Percentiles rank a stretch among this genome's conserved stretches.
phyloP scores from a whole-genome alignment of 768 basidiomycete species.

The Exsudoporus frostii region DNA sequence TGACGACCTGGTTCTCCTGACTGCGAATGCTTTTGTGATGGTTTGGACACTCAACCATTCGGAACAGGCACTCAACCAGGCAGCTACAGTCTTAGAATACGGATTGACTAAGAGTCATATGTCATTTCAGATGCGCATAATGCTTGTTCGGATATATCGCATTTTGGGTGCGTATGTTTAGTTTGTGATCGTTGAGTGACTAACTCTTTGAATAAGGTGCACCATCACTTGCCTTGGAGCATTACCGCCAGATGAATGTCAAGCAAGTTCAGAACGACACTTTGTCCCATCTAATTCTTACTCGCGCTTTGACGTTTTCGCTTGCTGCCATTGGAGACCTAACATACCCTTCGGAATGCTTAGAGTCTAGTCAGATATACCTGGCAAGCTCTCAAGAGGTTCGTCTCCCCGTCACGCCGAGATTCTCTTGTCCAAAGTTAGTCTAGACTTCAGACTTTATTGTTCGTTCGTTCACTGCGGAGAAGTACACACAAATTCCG shows the following conservation, averaged over 20 bases:
- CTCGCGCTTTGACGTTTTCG: slow-evolving; percentile 77
- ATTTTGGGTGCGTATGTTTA: slow-evolving; percentile 55
- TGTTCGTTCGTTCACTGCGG: slow-evolving; percentile 69
- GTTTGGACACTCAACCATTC: slow-evolving; percentile 58
- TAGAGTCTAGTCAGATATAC: slow-evolving; percentile 81
- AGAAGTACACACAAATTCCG: slow-evolving; percentile 88
- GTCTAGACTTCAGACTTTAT: slow-evolving; percentile 75
- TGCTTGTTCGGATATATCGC: slow-evolving; percentile 79
- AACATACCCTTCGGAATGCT: slow-evolving; percentile 69
- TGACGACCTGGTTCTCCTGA: slow-evolving; percentile 79
- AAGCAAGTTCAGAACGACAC: slow-evolving; percentile 91
- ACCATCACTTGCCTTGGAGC: slow-evolving; percentile 67
- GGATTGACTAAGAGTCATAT: slow-evolving; percentile 70
- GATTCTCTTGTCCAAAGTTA: slow-evolving; percentile 3
- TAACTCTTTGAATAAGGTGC: slow-evolving; percentile 50
- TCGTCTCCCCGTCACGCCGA: slow-evolving; percentile 9
- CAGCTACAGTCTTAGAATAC: slow-evolving; percentile 66
- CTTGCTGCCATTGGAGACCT: slow-evolving; percentile 73
- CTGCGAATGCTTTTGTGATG: slow-evolving; percentile 63
- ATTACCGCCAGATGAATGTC: slow-evolving; percentile 72
- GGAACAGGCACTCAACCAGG: slow-evolving; percentile 59
- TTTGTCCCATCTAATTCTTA: slow-evolving; percentile 77
- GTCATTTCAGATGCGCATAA: slow-evolving; percentile 73
- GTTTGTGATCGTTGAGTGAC: neutral
- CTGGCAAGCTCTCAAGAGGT: slow-evolving; percentile 78